phyloP scores from a whole-genome alignment of 495 filamentous ascomycete genomes.

The Cairneyella variabilis region DNA sequence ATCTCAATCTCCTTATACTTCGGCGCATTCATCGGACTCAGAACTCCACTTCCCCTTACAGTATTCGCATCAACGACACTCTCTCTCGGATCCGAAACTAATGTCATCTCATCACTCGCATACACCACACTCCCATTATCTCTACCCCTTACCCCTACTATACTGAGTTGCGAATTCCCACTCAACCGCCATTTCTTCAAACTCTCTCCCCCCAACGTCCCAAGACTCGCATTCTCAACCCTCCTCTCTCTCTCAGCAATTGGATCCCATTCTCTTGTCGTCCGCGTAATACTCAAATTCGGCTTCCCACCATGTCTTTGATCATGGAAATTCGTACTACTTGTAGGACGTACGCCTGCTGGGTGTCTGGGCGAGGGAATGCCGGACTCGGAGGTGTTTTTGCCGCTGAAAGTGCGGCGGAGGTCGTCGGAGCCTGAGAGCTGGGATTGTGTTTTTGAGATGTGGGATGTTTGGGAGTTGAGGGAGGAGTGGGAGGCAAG shows the following conservation, averaged over 20 bases:
- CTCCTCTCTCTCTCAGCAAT: not conserved
- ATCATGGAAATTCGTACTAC: too few relatives aligned
- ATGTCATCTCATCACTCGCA: not conserved
- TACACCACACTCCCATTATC: not conserved
- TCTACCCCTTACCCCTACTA: too few relatives aligned
- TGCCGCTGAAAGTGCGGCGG: too few relatives aligned
- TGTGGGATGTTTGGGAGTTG: not conserved
- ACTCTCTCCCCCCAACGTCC: not conserved
- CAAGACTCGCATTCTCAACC: not conserved
- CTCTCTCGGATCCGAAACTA: not conserved
- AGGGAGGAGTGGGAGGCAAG: constrained; percentile 14
- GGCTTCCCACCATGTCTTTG: constrained; percentile 32
- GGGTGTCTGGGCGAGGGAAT: too few relatives aligned
- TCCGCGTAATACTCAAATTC: constrained; percentile 11
- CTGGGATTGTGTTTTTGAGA: not conserved
- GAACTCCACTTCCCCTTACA: too few relatives aligned
- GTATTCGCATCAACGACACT: not conserved
- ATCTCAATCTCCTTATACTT: too few relatives aligned
- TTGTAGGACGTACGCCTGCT: too few relatives aligned
- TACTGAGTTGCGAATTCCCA: too few relatives aligned
- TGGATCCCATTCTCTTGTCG: constrained; percentile 7
- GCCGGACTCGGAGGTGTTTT: too few relatives aligned
- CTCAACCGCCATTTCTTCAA: not conserved
- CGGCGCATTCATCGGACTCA: too few relatives aligned
- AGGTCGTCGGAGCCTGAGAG: constrained; percentile 13